Base-by-base conservation (phyloP, 176 grass and related monocot genomes). In the Tillandsia leiboldiana region DNA sequence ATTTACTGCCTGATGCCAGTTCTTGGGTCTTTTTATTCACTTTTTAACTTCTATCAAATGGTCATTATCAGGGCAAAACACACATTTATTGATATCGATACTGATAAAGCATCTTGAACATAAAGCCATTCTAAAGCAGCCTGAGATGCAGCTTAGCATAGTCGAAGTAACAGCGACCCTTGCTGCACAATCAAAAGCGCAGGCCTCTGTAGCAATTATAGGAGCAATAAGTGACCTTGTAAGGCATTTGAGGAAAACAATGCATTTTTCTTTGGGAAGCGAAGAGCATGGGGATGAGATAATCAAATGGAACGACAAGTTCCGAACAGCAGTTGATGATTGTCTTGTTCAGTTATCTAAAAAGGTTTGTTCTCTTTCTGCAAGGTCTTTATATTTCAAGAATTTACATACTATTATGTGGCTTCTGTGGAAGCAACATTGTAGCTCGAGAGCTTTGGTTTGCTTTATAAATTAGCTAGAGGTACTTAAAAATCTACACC, bases 31-130 rank as follows among this genome's bases (percentile, higher is more conserved):
- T 42, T 42, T 42, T 42, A 42, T 42, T 42, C 33, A 42, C 8
- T 42, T 42, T 42, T 42, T 42, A 42, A 42, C 33, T 42, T 42
- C 33, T 42, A 42, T 91, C 53, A 78, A 76, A 53, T 73, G 72
- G 22, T 59, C 82, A n/a, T 78, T 73, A 82, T 73, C 73, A 92
- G 94, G 86, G 10, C 82, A 86, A 88, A 99, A 85, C 78, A 88
- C 86, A 79, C 89, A 92, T 75, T 82, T 92, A 69, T 70, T 99
- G 80, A 68, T 93, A 68, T 93, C 94, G 20, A 73, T 99, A 64
- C 61, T 99, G 63, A 80, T 99, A 82, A 99, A 99, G 90, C 89
- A 99, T 83, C 86, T 99, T 69, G 94, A 99, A 68, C 87, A 99
- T 72, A 99, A 93, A 68, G 52, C 87, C 73, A 61, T 93, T 50